Evolutionary conservation across 257 asterid genomes (phyloP).

Genomic region (Echites panduratus): DNA sequence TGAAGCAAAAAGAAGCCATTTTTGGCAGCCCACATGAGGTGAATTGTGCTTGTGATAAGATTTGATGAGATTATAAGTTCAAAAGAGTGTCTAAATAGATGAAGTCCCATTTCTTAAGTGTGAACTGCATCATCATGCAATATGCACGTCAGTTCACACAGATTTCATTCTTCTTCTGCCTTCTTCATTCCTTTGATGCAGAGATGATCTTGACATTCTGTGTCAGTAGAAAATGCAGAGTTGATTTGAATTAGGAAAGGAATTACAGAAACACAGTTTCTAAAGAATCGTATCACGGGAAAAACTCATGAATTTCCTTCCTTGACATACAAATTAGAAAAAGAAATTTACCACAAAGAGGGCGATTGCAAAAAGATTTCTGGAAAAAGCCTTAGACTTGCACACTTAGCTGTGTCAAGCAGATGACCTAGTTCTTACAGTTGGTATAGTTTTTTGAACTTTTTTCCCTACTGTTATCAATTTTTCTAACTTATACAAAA

Average conservation of each 20-base stretch:
- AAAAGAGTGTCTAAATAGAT: slow-evolving; percentile 14
- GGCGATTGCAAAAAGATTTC: too few relatives aligned
- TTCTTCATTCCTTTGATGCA: background rate
- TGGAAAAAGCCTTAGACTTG: too few relatives aligned
- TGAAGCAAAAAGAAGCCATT: slow-evolving; percentile 8
- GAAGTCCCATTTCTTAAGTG: slow-evolving; percentile 30
- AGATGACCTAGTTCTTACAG: background rate
- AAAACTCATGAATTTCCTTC: background rate
- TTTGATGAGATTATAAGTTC: background rate
- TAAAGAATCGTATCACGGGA: background rate
- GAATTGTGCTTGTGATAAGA: background rate
- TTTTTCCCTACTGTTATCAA: background rate
- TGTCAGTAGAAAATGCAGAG: background rate
- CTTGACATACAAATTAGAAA: background rate
- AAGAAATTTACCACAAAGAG: too few relatives aligned
- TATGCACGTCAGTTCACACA: slow-evolving; percentile 29
- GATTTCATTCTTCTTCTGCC: slow-evolving; percentile 16
- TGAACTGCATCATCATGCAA: slow-evolving; percentile 42
- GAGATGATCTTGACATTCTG: background rate
- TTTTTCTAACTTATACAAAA: background rate
- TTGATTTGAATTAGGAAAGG: too few relatives aligned
- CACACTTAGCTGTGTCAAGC: too few relatives aligned
- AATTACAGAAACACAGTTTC: too few relatives aligned
- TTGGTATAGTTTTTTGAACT: too few relatives aligned
- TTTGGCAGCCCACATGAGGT: background rate